phyloP scores from a whole-genome alignment of 495 filamentous ascomycete genomes.

The Copromyces sp. region DNA sequence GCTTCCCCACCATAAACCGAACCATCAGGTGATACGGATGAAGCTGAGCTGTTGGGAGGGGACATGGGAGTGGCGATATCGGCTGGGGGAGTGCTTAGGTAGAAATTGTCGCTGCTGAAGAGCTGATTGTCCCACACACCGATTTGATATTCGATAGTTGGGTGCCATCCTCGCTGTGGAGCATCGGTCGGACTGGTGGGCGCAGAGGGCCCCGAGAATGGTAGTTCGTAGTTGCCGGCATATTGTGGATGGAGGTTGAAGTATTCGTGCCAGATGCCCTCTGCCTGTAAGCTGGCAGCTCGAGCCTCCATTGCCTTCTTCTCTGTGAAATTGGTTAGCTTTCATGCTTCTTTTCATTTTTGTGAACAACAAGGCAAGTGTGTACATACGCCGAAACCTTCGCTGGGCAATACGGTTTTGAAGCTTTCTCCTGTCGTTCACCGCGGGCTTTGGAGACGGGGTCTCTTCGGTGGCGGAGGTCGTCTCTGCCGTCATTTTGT shows the following conservation, averaged over 20 bases:
- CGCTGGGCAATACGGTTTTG: conserved; percentile 4
- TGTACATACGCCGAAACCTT: conserved; percentile 1
- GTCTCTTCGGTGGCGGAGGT: background rate
- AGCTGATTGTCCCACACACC: conserved; percentile 1
- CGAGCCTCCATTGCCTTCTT: conserved; percentile 4
- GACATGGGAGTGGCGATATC: background rate
- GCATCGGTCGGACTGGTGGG: background rate
- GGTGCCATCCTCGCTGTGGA: background rate
- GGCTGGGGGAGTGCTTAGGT: background rate
- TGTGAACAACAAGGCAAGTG: background rate
- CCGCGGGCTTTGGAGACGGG: background rate
- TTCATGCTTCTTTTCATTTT: background rate
- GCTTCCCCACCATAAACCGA: background rate
- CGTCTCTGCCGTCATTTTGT: background rate
- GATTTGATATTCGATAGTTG: background rate
- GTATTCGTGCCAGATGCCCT: conserved; percentile 1
- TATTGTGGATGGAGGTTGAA: background rate
- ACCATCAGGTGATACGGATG: background rate
- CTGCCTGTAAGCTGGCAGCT: background rate
- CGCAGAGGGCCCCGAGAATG: background rate
- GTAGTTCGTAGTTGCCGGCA: background rate
- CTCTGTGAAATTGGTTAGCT: background rate
- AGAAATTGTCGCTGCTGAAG: background rate
- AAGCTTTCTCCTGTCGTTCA: conserved; percentile 2
- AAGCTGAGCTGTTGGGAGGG: conserved; percentile 1